Evolutionary conservation across 176 grass and related monocot species (phyloP).

Genomic region (Eleusine coracana): DNA sequence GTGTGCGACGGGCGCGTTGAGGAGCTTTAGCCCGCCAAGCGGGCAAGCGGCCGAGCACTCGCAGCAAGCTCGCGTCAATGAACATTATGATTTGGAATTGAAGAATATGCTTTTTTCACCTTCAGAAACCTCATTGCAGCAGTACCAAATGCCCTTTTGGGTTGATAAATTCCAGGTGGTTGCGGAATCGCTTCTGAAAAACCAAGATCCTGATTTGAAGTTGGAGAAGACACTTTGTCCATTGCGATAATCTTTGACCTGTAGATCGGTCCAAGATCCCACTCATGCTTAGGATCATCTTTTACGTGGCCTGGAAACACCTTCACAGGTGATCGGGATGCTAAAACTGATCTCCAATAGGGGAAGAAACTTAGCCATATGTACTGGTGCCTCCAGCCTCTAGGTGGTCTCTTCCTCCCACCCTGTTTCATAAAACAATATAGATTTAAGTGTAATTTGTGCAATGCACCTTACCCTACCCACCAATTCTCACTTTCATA

Average conservation of each 20-base stretch:
- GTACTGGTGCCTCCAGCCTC: neutral
- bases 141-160: neutral
- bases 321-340: neutral
- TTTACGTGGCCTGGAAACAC: neutral
- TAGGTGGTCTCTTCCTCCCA: neutral
- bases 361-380: constrained; percentile 5
- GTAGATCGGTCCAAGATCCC: neutral
- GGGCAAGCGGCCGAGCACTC: too few relatives aligned
- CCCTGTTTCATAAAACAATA: neutral
- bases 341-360: constrained; percentile 6
- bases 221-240: neutral
- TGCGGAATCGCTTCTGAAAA: neutral
- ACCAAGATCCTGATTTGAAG: neutral
- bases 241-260: neutral
- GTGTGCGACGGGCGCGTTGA: too few relatives aligned
- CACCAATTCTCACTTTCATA: neutral
- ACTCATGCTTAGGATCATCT: neutral
- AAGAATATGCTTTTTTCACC: neutral
- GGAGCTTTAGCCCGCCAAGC: too few relatives aligned
- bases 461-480: neutral
- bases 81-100: neutral
- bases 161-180: neutral
- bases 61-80: too few relatives aligned
- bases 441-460: neutral
- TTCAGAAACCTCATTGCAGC: neutral